These are phyloP conservation scores for Exophiala aquamarina DNA, from an alignment of 2,329 filamentous ascomycete species.

Conservation along the genomic window DNA sequence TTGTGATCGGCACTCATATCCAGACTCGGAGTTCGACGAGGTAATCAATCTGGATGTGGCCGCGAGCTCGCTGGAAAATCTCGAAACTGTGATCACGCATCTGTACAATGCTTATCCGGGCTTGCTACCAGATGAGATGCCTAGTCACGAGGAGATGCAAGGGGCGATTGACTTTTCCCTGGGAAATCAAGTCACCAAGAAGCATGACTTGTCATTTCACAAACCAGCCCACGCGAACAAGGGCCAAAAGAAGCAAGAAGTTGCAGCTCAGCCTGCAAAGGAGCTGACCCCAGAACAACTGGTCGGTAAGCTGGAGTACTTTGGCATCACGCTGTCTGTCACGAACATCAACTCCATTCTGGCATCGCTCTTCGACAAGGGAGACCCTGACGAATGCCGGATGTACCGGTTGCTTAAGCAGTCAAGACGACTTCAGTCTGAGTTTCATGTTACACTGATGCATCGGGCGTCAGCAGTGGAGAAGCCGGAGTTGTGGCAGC, in stretches of 20 bases:
- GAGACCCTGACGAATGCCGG: constrained; percentile 52
- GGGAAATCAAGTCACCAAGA: constrained; percentile 69
- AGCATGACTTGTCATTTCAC: constrained; percentile 69
- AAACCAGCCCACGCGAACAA: constrained; percentile 48
- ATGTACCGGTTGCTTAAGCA: constrained; percentile 77
- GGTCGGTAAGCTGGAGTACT: constrained; percentile 60
- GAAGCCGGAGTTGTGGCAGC: constrained; percentile 71
- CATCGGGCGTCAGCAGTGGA: constrained; percentile 67
- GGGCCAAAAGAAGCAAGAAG: constrained; percentile 28
- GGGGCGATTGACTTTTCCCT: constrained; percentile 73
- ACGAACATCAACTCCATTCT: constrained; percentile 59
- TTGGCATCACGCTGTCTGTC: constrained; percentile 58
- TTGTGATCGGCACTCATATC: constrained; percentile 63
- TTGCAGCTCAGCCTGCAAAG: constrained; percentile 24
- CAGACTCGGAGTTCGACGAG: constrained; percentile 79
- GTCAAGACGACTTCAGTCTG: constrained; percentile 71
- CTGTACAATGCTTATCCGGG: constrained; percentile 77
- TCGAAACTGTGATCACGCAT: constrained; percentile 73
- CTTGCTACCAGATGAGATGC: constrained; percentile 66
- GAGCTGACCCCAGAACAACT: constrained; percentile 23
- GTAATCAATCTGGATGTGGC: constrained; percentile 82
- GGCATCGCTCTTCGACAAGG: constrained; percentile 65
- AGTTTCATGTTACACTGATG: constrained; percentile 93
- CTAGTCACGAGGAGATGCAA: constrained; percentile 72
- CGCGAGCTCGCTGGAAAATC: constrained; percentile 75